Base-by-base conservation (phyloP, 805 yeast species). In the Lachancea fermentati region DNA sequence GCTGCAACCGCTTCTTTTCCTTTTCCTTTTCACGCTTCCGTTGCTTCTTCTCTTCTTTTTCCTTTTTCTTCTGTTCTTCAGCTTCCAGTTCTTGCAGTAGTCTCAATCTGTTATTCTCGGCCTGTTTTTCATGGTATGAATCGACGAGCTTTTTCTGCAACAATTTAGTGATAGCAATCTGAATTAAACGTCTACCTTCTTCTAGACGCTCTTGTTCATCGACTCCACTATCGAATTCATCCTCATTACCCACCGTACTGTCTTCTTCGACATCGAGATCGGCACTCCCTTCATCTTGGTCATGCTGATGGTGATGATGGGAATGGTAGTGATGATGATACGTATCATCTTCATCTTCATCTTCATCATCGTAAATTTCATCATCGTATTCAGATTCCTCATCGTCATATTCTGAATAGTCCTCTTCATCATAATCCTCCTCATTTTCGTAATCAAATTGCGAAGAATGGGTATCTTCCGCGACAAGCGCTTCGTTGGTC, bases 101-200 rank as follows among this genome's bases (percentile, higher is more conserved):
- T 44, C 72, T 75, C 42, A 71, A 66, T 8, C 82, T 73, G 43
- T 81, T 71, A 51, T 84, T 93, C 44, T 82, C 86, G 9, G 95
- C 89, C 35, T 83, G 76, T 48, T 78, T 82, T 51, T 82, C 89
- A 46, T 84, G 83, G 55, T 81, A 88, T 0, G 95, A 85, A 22
- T 73, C 76, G 53, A 84, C 69, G 24, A 89, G 74, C 33, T 87
- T 73, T 49, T 77, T 79, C 53, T 84, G 85, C 50, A 89, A 73
- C 56, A 86, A 69, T 39, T 85, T 78, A 4, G 93, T 81, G 1
- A 89, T 85, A 41, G 87, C 83, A 39, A 85, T 71, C 52, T 85
- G 87, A 46, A 89, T 73, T 70, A 86, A 73, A 18, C 83, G 78
- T 29, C 89, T 81, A 9, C 91, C 81, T 62, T 88, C 95, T 52